These are phyloP conservation scores for Penicillium longicatenatum DNA, from an alignment of 495 filamentous ascomycete genomes.

Conservation along the genomic window DNA sequence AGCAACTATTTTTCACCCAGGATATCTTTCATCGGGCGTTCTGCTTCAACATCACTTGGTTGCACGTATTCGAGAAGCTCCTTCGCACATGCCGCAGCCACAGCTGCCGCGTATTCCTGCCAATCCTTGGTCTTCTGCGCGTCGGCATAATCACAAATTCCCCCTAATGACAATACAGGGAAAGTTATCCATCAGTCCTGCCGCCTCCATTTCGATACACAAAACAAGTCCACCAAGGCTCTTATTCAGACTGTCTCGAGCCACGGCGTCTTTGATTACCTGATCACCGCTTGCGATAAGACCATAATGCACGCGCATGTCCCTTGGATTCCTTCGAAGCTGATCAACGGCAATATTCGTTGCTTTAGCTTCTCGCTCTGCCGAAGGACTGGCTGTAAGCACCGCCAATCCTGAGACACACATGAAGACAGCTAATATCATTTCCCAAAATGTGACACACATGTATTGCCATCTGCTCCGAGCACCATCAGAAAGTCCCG, in stretches of 20 bases:
- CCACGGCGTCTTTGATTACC: conserved; percentile 2
- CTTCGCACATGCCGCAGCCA: conserved; percentile 15
- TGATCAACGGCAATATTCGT: too few species aligned
- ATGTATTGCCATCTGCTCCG: too few species aligned
- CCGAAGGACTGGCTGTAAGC: too few species aligned
- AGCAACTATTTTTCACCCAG: neutral
- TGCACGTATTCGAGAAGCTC: neutral
- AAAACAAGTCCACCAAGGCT: conserved; percentile 2
- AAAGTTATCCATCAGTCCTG: conserved; percentile 6
- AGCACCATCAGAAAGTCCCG: too few species aligned
- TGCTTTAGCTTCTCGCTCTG: too few species aligned
- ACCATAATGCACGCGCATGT: conserved; percentile 7
- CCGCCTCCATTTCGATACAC: conserved; percentile 11
- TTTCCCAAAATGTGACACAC: neutral
- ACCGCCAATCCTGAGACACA: too few species aligned
- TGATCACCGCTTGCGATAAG: conserved; percentile 7
- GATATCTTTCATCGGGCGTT: neutral
- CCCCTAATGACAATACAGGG: conserved; percentile 17
- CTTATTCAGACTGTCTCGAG: conserved; percentile 6
- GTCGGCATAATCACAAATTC: conserved; percentile 32
- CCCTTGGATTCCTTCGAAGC: too few species aligned
- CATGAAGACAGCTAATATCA: neutral
- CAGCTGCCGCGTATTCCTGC: conserved; percentile 31
- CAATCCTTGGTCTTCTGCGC: conserved; percentile 30
- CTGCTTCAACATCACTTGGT: neutral